phyloP scores from a whole-genome alignment of 352 stramenopile genomes.

The Phytophthora meadii region DNA sequence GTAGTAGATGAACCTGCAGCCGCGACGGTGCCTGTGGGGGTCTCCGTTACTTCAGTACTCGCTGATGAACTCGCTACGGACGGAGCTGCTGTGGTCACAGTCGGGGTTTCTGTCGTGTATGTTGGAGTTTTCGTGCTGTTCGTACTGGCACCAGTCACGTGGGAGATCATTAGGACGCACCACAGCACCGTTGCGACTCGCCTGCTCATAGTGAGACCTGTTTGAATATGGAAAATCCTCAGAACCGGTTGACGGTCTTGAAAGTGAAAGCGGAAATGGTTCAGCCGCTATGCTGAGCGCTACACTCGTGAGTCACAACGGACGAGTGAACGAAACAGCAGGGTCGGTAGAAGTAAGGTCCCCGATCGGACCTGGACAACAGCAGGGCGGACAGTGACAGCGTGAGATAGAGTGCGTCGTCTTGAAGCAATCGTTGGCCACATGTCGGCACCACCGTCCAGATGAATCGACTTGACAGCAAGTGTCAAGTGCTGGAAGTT shows the following conservation, averaged over 20 bases:
- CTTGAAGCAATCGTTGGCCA: constrained; percentile 34
- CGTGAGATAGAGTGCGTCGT: constrained; percentile 27
- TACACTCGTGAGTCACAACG: constrained; percentile 23
- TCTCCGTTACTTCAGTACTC: constrained; percentile 11
- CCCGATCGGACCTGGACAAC: constrained; percentile 21
- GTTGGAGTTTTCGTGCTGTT: constrained; percentile 26
- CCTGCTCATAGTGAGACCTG: constrained; percentile 1
- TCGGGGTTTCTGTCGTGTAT: constrained; percentile 24
- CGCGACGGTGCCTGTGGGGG: constrained; percentile 23
- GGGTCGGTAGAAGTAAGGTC: constrained; percentile 33
- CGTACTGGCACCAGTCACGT: constrained; percentile 6
- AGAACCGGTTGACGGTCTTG: constrained; percentile 4
- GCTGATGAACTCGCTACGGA: constrained; percentile 14
- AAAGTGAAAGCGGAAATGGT: constrained; percentile 31
- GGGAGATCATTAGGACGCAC: constrained; percentile 15
- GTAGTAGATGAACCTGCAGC: constrained; percentile 2
- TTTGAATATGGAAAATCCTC: background rate
- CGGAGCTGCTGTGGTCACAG: constrained; percentile 13
- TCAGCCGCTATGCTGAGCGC: background rate
- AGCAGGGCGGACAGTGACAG: constrained; percentile 26
- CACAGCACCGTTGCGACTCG: constrained; percentile 13
- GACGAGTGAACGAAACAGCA: constrained; percentile 35
- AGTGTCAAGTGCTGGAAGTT: background rate
- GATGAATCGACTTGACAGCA: constrained; percentile 17
- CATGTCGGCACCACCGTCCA: constrained; percentile 23